phyloP scores from a whole-genome alignment of 257 asterid species.

The Solanum etuberosum region DNA sequence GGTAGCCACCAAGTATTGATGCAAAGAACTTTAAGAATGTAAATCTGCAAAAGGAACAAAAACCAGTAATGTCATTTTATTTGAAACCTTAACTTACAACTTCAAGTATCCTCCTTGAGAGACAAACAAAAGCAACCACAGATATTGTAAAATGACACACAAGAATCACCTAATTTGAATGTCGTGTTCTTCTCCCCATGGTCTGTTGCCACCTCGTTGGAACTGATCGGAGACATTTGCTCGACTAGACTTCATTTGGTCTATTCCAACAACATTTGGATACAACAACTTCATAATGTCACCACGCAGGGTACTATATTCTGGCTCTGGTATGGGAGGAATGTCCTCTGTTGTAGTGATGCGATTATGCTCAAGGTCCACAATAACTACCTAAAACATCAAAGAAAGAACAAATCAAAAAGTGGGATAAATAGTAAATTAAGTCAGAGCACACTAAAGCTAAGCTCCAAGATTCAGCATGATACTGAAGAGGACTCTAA shows the following conservation, averaged over 20 bases:
- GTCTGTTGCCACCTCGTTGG: conserved; percentile 46
- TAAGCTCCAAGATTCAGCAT: neutral
- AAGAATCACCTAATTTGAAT: conserved; percentile 70
- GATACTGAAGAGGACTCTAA: neutral
- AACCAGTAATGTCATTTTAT: neutral
- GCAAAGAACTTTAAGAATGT: conserved; percentile 82
- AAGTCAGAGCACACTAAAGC: neutral
- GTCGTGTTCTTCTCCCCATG: conserved; percentile 83
- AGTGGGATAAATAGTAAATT: neutral
- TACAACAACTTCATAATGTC: conserved; percentile 56
- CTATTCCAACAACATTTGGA: conserved; percentile 87
- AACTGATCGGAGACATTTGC: conserved; percentile 23
- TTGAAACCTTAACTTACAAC: conserved; percentile 3
- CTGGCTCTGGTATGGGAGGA: conserved; percentile 94
- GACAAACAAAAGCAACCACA: neutral
- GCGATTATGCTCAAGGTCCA: conserved; percentile 86
- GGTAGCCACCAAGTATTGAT: conserved; percentile 93
- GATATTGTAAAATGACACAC: conserved; percentile 4
- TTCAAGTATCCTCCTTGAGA: neutral
- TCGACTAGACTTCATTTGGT: conserved; percentile 55
- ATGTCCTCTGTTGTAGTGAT: conserved; percentile 87
- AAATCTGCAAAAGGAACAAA: conserved; percentile 55
- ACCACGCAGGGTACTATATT: conserved; percentile 63
- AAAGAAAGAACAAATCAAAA: neutral
- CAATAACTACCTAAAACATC: conserved; percentile 79